phyloP scores from a whole-genome alignment of 2,329 filamentous ascomycete species.

The Aspergillus uvarum region DNA sequence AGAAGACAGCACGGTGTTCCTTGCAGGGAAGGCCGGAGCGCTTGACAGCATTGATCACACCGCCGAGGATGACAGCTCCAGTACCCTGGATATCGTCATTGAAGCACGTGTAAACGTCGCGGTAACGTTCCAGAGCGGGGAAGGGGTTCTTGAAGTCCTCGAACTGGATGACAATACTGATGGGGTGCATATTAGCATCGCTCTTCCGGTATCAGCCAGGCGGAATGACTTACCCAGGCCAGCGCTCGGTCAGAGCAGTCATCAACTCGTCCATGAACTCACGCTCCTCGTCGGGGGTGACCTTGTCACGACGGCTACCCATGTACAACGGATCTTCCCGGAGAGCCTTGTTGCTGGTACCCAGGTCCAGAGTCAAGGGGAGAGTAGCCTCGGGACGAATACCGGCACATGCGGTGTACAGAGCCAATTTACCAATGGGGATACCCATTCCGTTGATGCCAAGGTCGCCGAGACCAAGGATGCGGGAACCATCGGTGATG shows the following conservation, averaged over 20 bases:
- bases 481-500: slow-evolving; percentile 93
- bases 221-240: slow-evolving; percentile 57
- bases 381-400: slow-evolving; percentile 75
- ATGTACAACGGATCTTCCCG: slow-evolving; percentile 85
- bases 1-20: slow-evolving; percentile 93
- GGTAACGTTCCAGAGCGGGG: slow-evolving; percentile 86
- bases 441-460: slow-evolving; percentile 98
- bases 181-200: slow-evolving; percentile 22
- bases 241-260: slow-evolving; percentile 77
- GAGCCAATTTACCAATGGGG: slow-evolving; percentile 90
- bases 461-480: slow-evolving; percentile 85
- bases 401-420: slow-evolving; percentile 94
- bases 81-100: slow-evolving; percentile 99
- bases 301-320: slow-evolving; percentile 80
- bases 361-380: slow-evolving; percentile 62
- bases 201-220: slow-evolving; percentile 8
- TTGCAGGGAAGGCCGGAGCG: slow-evolving; percentile 79
- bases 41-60: slow-evolving; percentile 74
- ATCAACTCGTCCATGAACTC: slow-evolving; percentile 98
- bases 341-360: slow-evolving; percentile 62
- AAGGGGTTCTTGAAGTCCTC: slow-evolving; percentile 99
- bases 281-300: slow-evolving; percentile 73
- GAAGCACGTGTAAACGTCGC: slow-evolving; percentile 88
- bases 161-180: slow-evolving; percentile 78
- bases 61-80: slow-evolving; percentile 88